Conservation (phyloP, 495 filamentous ascomycete species). For the Opeltia flavorubescens region DNA sequence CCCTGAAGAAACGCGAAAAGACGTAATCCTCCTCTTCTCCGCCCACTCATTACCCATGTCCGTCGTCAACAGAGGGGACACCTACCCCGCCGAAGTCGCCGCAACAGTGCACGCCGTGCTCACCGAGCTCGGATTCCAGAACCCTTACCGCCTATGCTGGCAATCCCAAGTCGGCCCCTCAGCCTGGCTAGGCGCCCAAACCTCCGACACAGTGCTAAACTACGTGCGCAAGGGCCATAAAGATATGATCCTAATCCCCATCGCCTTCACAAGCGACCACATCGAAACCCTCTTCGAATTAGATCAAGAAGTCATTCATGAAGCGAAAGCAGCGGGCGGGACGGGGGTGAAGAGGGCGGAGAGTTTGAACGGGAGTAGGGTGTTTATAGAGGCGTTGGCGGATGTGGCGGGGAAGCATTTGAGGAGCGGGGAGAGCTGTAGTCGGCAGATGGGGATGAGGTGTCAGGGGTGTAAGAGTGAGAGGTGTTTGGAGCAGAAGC, state of each 20-base stretch:
- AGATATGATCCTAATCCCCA: slow-evolving; percentile 82
- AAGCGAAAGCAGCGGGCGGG: slow-evolving; percentile 71
- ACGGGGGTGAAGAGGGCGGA: slow-evolving; percentile 74
- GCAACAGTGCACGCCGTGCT: slow-evolving; percentile 97
- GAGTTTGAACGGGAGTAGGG: slow-evolving; percentile 79
- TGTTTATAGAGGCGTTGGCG: slow-evolving; percentile 85
- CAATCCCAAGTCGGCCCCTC: slow-evolving; percentile 95
- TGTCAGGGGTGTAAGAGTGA: slow-evolving; percentile 93
- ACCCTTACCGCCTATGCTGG: slow-evolving; percentile 91
- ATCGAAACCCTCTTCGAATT: slow-evolving; percentile 96
- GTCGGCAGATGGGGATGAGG: slow-evolving; percentile 74
- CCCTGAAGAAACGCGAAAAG: slow-evolving; percentile 57
- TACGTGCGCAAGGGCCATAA: slow-evolving; percentile 86
- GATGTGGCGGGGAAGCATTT: slow-evolving; percentile 74
- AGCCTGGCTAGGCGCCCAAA: slow-evolving; percentile 94
- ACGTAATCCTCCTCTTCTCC: slow-evolving; percentile 82
- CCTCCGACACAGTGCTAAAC: slow-evolving; percentile 68
- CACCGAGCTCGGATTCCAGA: slow-evolving; percentile 69
- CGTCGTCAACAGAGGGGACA: slow-evolving; percentile 88
- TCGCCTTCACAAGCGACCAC: slow-evolving; percentile 96
- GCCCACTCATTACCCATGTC: slow-evolving; percentile 95
- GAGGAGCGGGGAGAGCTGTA: slow-evolving; percentile 50
- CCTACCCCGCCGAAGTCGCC: slow-evolving; percentile 91
- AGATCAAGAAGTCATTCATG: slow-evolving; percentile 89
- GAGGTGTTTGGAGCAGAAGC: slow-evolving; percentile 45